Evolutionary conservation across 2,329 filamentous ascomycete species (phyloP).

Genomic region (Phaeosphaeriaceae sp.): DNA sequence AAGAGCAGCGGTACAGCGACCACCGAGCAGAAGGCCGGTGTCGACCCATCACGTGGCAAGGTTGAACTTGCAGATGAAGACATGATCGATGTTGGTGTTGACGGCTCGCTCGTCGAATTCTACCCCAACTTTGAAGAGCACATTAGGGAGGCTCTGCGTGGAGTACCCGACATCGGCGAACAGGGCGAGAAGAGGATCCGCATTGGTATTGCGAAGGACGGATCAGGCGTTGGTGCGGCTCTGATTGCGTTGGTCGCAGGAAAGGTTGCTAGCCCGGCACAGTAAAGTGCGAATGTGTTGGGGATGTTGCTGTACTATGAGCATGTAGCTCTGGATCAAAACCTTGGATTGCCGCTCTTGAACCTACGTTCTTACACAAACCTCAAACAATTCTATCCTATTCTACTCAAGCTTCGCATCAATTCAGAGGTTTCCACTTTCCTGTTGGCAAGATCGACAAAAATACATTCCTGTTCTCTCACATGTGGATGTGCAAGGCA

Average conservation of each 20-base stretch:
- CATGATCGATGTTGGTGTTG: slow-evolving; percentile 89
- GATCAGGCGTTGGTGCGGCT: slow-evolving; percentile 92
- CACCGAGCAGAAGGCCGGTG: slow-evolving; percentile 44
- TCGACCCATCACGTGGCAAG: slow-evolving; percentile 41
- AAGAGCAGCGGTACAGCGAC: slow-evolving; percentile 43
- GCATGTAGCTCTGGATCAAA: neutral
- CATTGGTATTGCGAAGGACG: slow-evolving; percentile 97
- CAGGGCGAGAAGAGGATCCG: slow-evolving; percentile 84
- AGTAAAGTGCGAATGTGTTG: neutral
- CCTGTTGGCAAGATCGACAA: too few species aligned
- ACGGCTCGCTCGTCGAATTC: slow-evolving; percentile 93
- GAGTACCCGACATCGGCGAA: slow-evolving; percentile 78
- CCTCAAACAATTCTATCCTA: neutral
- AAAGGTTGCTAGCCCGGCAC: slow-evolving; percentile 43
- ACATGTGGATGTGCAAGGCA: too few species aligned
- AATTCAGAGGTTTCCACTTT: too few species aligned
- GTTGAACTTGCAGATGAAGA: slow-evolving; percentile 63
- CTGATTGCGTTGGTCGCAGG: slow-evolving; percentile 91
- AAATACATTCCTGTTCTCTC: too few species aligned
- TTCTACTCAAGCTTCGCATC: neutral
- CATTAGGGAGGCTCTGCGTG: slow-evolving; percentile 81
- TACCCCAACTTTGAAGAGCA: slow-evolving; percentile 92
- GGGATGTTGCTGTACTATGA: neutral
- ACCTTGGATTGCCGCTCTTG: neutral
- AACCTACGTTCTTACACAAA: neutral